Conservation (phyloP, 2,329 filamentous ascomycete species). For the Colletotrichum gloeosporioides region DNA sequence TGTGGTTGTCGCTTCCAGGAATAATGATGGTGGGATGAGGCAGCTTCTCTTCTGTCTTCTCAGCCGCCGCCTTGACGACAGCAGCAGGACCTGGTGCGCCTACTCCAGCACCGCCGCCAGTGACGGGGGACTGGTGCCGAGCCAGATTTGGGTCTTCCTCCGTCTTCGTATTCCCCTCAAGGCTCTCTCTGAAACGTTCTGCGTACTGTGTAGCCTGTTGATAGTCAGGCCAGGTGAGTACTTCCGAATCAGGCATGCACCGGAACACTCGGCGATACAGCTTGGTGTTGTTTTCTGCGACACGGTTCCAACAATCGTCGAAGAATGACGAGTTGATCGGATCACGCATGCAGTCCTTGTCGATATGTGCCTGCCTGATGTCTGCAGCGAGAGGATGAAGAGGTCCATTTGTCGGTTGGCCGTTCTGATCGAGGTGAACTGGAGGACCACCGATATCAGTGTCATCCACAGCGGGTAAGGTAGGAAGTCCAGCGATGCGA, state of each 20-base stretch:
- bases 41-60: conserved; percentile 38
- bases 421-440: conserved; percentile 58
- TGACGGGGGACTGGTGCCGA: conserved; percentile 31
- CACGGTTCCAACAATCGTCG: conserved; percentile 84
- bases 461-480: conserved; percentile 75
- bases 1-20: conserved; percentile 36
- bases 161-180: conserved; percentile 59
- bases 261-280: conserved; percentile 93
- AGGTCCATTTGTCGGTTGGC: conserved; percentile 47
- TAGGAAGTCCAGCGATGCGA: conserved; percentile 71
- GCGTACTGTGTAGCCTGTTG: conserved; percentile 81
- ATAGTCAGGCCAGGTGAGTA: conserved; percentile 92
- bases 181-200: conserved; percentile 75
- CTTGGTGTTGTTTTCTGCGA: conserved; percentile 94
- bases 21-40: conserved; percentile 34
- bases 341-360: conserved; percentile 94
- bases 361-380: conserved; percentile 75
- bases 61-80: conserved; percentile 38
- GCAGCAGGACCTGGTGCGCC: conserved; percentile 46
- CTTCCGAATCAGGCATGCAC: conserved; percentile 96
- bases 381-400: conserved; percentile 67
- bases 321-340: conserved; percentile 84
- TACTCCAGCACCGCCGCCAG: conserved; percentile 44
- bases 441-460: conserved; percentile 82
- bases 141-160: conserved; percentile 55